Conservation (phyloP, 768 basidiomycete species). For the Tylopilus subfusipes region DNA sequence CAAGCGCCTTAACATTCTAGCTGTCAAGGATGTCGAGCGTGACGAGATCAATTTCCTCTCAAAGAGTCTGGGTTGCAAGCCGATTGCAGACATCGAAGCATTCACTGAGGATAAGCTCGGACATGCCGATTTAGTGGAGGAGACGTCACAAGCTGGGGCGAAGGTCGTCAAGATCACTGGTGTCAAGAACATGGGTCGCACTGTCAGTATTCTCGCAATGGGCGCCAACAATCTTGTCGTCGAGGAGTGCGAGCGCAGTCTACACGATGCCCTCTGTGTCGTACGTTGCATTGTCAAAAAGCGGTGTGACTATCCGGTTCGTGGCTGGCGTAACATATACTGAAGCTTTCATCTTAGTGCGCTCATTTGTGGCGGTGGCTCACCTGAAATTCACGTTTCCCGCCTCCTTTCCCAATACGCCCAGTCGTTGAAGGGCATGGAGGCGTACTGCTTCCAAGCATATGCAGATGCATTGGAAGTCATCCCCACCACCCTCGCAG, state of each 20-base stretch:
- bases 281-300: conserved; percentile 98
- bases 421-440: conserved; percentile 94
- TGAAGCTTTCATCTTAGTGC: conserved; percentile 47
- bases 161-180: conserved; percentile 95
- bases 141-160: conserved; percentile 72
- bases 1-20: conserved; percentile 93
- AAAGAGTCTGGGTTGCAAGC: conserved; percentile 92
- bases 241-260: conserved; percentile 94
- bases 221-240: conserved; percentile 90
- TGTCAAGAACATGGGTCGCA: conserved; percentile 90
- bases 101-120: conserved; percentile 98
- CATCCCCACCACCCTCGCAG: conserved; percentile 95
- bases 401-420: conserved; percentile 86
- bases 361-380: conserved; percentile 93
- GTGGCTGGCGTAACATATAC: background rate
- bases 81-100: conserved; percentile 94
- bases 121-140: conserved; percentile 93
- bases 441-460: conserved; percentile 98
- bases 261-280: conserved; percentile 99
- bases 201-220: conserved; percentile 93
- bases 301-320: conserved; percentile 50
- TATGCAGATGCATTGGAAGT: conserved; percentile 98
- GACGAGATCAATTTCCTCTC: conserved; percentile 98
- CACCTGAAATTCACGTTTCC: conserved; percentile 97
- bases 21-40: conserved; percentile 95